Evolutionary conservation across 1,284 basidiomycete species (phyloP), one percentile per base, ranked within the genome.

Genomic region (Naganishia sp.): DNA sequence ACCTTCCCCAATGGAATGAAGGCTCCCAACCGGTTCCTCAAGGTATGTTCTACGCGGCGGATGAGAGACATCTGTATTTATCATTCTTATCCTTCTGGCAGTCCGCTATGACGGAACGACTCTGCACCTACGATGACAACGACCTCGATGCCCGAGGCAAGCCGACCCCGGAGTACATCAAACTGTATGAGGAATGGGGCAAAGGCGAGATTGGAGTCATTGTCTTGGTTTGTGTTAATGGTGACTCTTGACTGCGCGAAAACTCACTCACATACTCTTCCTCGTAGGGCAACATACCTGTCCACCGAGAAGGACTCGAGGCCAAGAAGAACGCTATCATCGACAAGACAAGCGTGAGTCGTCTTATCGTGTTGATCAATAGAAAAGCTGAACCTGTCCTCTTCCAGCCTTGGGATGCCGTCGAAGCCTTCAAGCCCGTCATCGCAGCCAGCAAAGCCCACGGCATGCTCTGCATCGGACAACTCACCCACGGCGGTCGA

Each of bases 401-500:
- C 48, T 45, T 16, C 28, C 48, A 64, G 63, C 6, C 67, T 9
- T 72, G 68, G 68, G 68, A 70, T 31, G 57, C 65, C 4, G 75
- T 79, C n/a, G 73, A 72, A 42, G 72, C 70, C n/a, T 75, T 80
- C 66, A 73, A 72, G 56, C 72, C 73, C 10, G 71, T 78, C 43
- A 77, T 81, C 43, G 72, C 71, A 10, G 77, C 74, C 6, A 72
- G 75, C 23, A 82, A 81, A 68, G 79, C 79, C 1, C 72, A 81
- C 55, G 81, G 82, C 39, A 76, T 76, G 2, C 72, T 82, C 46
- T 75, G 76, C 43, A 75, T 82, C 57, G 79, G 76, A 2, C 82
- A 83, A 73, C 68, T 82, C 23, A 80, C 78, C 15, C 81, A 82
- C 71, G 79, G 77, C 2, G 82, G 82, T 21, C 73, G 79, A 18